Conservation (phyloP, 2,329 filamentous ascomycete genomes). For the Scedosporium minutisporum region DNA sequence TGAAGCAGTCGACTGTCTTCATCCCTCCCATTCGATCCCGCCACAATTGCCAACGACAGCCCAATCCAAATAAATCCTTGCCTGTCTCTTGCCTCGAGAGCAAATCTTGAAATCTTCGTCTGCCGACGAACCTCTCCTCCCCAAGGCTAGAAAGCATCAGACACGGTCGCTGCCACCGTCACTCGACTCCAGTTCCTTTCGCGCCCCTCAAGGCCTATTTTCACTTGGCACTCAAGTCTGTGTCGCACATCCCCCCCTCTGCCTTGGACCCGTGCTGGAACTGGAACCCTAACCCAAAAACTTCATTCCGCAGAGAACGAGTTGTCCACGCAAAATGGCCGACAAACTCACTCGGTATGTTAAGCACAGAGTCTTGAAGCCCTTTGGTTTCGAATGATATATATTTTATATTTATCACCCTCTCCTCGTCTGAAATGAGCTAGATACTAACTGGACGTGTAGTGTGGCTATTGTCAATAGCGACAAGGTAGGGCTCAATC, state of each 20-base stretch:
- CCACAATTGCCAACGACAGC: too few relatives aligned
- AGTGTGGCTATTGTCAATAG: conserved; percentile 98
- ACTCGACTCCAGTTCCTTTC: too few relatives aligned
- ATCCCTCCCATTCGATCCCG: too few relatives aligned
- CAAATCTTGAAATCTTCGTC: too few relatives aligned
- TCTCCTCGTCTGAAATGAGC: neutral
- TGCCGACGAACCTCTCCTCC: too few relatives aligned
- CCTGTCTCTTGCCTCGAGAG: too few relatives aligned
- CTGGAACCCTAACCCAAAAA: conserved; percentile 2
- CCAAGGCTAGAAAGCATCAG: neutral
- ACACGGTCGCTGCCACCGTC: neutral
- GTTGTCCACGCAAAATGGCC: conserved; percentile 50
- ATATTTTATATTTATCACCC: too few relatives aligned
- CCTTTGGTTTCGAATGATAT: too few relatives aligned
- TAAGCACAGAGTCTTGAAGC: neutral
- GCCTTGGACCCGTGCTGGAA: neutral
- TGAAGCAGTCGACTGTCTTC: too few relatives aligned
- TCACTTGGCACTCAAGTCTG: neutral
- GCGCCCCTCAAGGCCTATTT: too few relatives aligned
- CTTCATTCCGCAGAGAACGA: neutral
- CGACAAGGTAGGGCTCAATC: conserved; percentile 66
- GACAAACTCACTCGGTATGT: conserved; percentile 90
- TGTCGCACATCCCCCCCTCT: neutral
- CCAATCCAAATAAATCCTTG: too few relatives aligned
- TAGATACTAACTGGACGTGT: conserved; percentile 7